Evolutionary conservation across 2,329 filamentous ascomycete genomes (phyloP).

Genomic region (Xylaria arbuscula): DNA sequence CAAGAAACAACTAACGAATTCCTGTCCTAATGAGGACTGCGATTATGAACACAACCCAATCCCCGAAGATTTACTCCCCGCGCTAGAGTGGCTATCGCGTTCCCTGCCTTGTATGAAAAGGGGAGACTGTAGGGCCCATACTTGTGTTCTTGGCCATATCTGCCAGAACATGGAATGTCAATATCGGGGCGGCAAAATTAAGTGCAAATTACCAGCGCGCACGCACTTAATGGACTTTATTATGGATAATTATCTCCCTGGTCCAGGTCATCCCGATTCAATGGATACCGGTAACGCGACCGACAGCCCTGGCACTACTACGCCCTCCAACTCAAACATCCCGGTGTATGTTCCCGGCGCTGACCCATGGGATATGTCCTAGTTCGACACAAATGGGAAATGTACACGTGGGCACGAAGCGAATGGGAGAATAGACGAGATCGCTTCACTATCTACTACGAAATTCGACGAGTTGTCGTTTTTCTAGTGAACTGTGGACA

Average conservation of each 20-base stretch:
- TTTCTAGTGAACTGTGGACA: not conserved
- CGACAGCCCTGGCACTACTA: not conserved
- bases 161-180: slow-evolving; percentile 50
- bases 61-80: slow-evolving; percentile 43
- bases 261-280: not conserved
- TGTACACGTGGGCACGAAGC: slow-evolving; percentile 1
- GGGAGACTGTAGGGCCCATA: slow-evolving; percentile 43
- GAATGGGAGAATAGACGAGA: not conserved
- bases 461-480: not conserved
- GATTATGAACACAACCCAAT: slow-evolving; percentile 48
- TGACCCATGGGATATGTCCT: slow-evolving; percentile 19
- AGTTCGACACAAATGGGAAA: slow-evolving; percentile 24
- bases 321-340: slow-evolving; percentile 17
- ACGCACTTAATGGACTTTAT: slow-evolving; percentile 42
- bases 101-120: slow-evolving; percentile 47
- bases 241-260: slow-evolving; percentile 19
- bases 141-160: slow-evolving; percentile 49
- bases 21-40: slow-evolving; percentile 45
- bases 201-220: slow-evolving; percentile 44
- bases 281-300: slow-evolving; percentile 6
- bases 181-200: slow-evolving; percentile 48
- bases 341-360: slow-evolving; percentile 5
- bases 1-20: slow-evolving; percentile 44
- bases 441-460: slow-evolving; percentile 8
- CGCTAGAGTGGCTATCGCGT: slow-evolving; percentile 47